Base-by-base conservation (phyloP, 208 protist genomes). In the Naegleria gruberi region DNA sequence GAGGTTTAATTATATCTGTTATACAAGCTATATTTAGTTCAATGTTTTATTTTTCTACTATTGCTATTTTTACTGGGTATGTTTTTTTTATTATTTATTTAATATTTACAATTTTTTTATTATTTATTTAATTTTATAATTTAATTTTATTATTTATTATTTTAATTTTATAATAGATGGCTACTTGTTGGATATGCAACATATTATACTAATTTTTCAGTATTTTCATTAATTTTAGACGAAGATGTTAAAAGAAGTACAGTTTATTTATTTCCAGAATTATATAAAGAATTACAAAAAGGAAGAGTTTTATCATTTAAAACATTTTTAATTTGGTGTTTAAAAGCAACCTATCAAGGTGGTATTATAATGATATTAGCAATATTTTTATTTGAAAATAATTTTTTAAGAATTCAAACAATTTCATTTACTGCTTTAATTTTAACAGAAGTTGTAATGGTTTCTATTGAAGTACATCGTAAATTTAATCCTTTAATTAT, bases 391-490 rank as follows among this genome's bases (percentile, higher is more conserved):
- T 99, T 99, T 92, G 96, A 97, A 74, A 92, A 95, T 34, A 94
- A 95, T 44, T 96, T 99, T 92, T 95, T 99, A 57, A 95, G 99
- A 82, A 97, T 99, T 37, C 97, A 98, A 47, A 96, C 97, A 26
- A 99, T 99, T 90, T 97, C 97, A 26, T 99, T 99, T 93, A 99
- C 98, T 0, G 94, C 97, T 0, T 94, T 99, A 6, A 97, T 99
- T 87, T 92, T 99, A 19, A 99, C 97, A 41, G 98, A 99, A 94
- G 92, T 99, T 23, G 85, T 98, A 77, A 98, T 99, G 92, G 94
- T 99, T 19, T 96, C 94, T 0, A 93, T 97, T 45, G 96, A 97
- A 57, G 97, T 98, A 15, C 96, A 99, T 90, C 2, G 51, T 23
- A 94, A 95, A 10, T 95, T 97, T 92, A 96, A 94, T 55, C 90